Base-by-base conservation (phyloP, 139 green algal species). In the Pleodorina starrii region DNA sequence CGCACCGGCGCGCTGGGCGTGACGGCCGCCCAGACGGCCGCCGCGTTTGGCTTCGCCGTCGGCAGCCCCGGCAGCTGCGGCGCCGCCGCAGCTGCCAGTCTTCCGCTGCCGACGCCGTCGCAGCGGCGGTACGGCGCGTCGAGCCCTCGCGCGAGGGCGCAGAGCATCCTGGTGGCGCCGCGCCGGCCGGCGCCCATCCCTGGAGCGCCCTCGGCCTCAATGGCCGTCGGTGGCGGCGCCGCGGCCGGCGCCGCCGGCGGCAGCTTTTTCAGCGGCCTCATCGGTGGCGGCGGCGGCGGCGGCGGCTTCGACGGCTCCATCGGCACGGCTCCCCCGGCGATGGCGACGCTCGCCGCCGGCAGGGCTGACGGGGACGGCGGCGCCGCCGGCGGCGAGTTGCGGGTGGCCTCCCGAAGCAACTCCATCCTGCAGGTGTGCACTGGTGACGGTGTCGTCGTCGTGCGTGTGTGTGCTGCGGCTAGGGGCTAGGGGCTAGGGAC, bases 361-460 rank as follows among this genome's bases (percentile, higher is more conserved):
- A 80, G 25, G 43, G 27, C 1, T 19, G 72, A 80, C 11, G 27
- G 1, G 21, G 40, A 7, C 32, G 35, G 76, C 76, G 48, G 23
- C 6, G 74, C 19, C 27, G 76, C 23, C 76, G 76, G 32, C 19
- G 25, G 51, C 36, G 78, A 46, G 1, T 2, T 54, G 27, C 94
- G 96, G 85, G 95, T 96, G 79, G 92, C 90, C 27, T 86, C 90
- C 1, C 91, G 95, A 44, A 93, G 77, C 35, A 87, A 92, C 73
- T 93, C 92, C 23, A 95, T 97, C 80, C 95, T 97, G 42, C 90
- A 96, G 59, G 95, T 85, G 4, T 14, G 54, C 29, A 66, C 54
- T 25, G 5, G 21, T n/a, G n/a, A n/a, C n/a, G n/a, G n/a, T n/a
- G n/a, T n/a, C n/a, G n/a, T n/a, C n/a, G n/a, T n/a, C n/a, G n/a